A percentile compares a stretch with the other conserved stretches of the same genome.
phyloP scores from a whole-genome alignment of 179 eudicot genomes.

The Spergularia azorica region DNA sequence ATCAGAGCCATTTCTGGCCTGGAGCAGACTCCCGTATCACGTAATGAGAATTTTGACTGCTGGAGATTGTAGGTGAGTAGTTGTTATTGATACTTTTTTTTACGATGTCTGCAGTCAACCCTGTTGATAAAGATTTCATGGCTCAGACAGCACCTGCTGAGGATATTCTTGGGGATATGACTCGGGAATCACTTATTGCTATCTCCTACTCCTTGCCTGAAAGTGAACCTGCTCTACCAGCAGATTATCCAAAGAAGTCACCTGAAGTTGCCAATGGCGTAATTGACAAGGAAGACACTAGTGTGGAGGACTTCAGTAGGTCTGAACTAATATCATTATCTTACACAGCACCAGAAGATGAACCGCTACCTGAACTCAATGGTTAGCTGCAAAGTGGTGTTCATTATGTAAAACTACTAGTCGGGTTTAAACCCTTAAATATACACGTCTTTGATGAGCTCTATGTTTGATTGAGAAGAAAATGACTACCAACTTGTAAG shows the following conservation, averaged over 20 bases:
- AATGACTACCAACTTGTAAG: background rate
- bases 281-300: conserved; percentile 7
- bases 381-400: conserved; percentile 12
- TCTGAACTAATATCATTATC: conserved; percentile 34
- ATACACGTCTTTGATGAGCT: too few relatives aligned
- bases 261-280: background rate
- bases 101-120: conserved; percentile 17
- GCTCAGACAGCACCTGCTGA: conserved; percentile 11
- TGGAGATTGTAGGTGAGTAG: too few relatives aligned
- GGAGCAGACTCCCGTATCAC: background rate
- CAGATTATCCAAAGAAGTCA: conserved; percentile 12
- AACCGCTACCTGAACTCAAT: conserved; percentile 10
- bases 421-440: background rate
- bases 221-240: conserved; percentile 7
- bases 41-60: too few relatives aligned
- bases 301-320: conserved; percentile 18
- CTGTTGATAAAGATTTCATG: conserved; percentile 1
- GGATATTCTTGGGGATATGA: conserved; percentile 19
- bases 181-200: conserved; percentile 36
- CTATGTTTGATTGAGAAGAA: background rate
- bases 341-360: conserved; percentile 27
- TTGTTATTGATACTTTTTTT: too few relatives aligned
- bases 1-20: too few relatives aligned
- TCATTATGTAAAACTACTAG: conserved; percentile 10
- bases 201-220: conserved; percentile 30